Evolutionary conservation across 1,284 basidiomycete species (phyloP).

Genomic region (Golubevia sp.): DNA sequence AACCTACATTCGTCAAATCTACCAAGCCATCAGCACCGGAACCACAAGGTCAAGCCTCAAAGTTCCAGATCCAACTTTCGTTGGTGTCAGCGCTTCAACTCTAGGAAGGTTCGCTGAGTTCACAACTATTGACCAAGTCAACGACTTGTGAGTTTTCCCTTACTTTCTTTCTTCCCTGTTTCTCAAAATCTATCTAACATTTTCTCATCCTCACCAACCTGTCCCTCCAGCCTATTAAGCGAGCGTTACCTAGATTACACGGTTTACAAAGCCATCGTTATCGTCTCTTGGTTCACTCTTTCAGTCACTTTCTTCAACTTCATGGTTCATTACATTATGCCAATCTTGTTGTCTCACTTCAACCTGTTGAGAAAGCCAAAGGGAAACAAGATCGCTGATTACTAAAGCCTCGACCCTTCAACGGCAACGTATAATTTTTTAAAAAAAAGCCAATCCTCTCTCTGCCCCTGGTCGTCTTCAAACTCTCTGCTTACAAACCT

Average conservation of each 20-base stretch:
- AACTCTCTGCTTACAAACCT: too few species aligned
- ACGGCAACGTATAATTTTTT: too few species aligned
- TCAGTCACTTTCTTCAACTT: conserved; percentile 40
- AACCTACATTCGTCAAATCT: conserved; percentile 22
- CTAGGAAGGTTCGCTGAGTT: conserved; percentile 10
- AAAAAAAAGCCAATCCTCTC: too few species aligned
- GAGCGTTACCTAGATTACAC: conserved; percentile 34
- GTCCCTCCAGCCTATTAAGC: conserved; percentile 14
- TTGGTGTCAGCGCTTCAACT: conserved; percentile 3
- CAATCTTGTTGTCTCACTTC: conserved; percentile 12
- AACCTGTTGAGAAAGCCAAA: neutral
- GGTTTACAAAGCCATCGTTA: conserved; percentile 27
- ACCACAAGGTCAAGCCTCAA: conserved; percentile 17
- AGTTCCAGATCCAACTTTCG: conserved; percentile 9
- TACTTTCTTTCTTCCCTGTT: too few species aligned
- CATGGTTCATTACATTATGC: conserved; percentile 43
- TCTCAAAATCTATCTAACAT: too few species aligned
- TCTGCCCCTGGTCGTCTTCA: too few species aligned
- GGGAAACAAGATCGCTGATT: neutral
- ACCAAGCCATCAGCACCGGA: conserved; percentile 15
- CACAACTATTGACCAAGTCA: conserved; percentile 2
- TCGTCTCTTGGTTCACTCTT: conserved; percentile 35
- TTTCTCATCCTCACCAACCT: conserved; percentile 15
- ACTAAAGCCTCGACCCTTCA: too few species aligned
- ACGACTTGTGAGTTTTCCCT: neutral